phyloP scores from a whole-genome alignment of 2,329 filamentous ascomycete species.

The Talaromyces pinophilus region DNA sequence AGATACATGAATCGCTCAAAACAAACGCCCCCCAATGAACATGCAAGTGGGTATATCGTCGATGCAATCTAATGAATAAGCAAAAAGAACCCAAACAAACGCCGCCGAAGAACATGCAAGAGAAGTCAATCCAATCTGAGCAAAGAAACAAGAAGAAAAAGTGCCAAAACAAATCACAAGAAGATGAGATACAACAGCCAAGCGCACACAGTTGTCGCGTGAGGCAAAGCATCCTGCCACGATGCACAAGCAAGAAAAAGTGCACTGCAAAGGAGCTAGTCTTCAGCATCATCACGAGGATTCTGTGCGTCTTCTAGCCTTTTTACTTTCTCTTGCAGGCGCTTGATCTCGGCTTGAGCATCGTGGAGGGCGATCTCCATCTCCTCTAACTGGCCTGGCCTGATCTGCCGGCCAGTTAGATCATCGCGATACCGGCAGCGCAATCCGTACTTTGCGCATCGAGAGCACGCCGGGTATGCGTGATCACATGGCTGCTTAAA shows the following conservation, averaged over 20 bases:
- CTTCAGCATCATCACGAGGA: not conserved
- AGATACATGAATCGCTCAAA: not conserved
- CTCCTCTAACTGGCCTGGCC: conserved; percentile 18
- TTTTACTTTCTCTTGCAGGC: not conserved
- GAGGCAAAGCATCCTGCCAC: not conserved
- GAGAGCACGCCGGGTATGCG: conserved; percentile 14
- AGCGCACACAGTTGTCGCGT: not conserved
- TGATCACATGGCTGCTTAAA: conserved; percentile 18
- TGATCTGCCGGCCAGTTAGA: conserved; percentile 18
- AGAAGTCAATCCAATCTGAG: not conserved
- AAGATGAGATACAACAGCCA: not conserved
- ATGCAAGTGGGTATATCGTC: not conserved
- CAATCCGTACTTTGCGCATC: not conserved
- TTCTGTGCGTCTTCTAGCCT: not conserved
- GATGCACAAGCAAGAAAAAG: not conserved
- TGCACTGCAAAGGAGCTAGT: not conserved
- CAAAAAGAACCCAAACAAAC: not conserved
- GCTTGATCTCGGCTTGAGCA: not conserved
- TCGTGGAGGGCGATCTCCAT: conserved; percentile 5
- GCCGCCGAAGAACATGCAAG: not conserved
- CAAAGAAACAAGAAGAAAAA: not conserved
- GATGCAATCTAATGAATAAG: not conserved
- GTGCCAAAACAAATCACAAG: not conserved
- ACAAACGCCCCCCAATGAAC: not conserved
- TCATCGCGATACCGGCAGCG: conserved; percentile 16